Conservation (phyloP, 2,329 filamentous ascomycete species). For the Fusarium sp. region DNA sequence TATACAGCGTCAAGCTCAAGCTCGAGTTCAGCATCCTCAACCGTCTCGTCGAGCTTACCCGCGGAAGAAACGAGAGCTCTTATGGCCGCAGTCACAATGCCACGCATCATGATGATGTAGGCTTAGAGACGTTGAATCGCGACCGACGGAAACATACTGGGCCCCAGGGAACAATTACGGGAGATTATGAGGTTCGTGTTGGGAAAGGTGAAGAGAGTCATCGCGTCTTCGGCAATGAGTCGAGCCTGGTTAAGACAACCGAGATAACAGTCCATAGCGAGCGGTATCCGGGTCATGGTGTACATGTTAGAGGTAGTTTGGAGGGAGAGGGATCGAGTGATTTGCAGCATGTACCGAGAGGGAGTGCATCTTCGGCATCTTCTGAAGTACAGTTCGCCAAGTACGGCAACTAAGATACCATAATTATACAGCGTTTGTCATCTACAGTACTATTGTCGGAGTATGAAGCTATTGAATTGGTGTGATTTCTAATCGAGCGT, state of each 20-base stretch:
- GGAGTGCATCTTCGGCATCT: slow-evolving; percentile 31
- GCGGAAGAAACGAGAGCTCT: slow-evolving; percentile 30
- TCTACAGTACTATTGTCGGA: fast-evolving
- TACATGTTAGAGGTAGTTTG: neutral
- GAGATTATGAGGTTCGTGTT: slow-evolving; percentile 36
- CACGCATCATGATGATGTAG: slow-evolving; percentile 19
- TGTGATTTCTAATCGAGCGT: fast-evolving
- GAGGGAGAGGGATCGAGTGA: slow-evolving; percentile 1
- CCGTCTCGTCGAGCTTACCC: slow-evolving; percentile 42
- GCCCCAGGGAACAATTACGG: neutral
- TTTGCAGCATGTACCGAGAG: slow-evolving; percentile 3
- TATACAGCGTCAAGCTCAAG: slow-evolving; percentile 51
- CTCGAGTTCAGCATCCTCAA: slow-evolving; percentile 52
- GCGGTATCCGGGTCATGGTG: slow-evolving; percentile 1
- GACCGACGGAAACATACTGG: slow-evolving; percentile 17
- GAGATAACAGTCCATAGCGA: slow-evolving; percentile 31
- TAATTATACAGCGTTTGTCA: neutral
- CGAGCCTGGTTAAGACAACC: slow-evolving; percentile 28
- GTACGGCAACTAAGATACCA: neutral
- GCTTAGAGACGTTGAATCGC: slow-evolving; percentile 29
- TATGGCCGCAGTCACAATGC: slow-evolving; percentile 28
- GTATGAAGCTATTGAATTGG: fast-evolving
- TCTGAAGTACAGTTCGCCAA: slow-evolving; percentile 37
- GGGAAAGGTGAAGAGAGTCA: slow-evolving; percentile 19
- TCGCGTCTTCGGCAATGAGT: neutral